phyloP scores from a whole-genome alignment of 2,329 filamentous ascomycete genomes.

The Aspergillus puulaauensis region DNA sequence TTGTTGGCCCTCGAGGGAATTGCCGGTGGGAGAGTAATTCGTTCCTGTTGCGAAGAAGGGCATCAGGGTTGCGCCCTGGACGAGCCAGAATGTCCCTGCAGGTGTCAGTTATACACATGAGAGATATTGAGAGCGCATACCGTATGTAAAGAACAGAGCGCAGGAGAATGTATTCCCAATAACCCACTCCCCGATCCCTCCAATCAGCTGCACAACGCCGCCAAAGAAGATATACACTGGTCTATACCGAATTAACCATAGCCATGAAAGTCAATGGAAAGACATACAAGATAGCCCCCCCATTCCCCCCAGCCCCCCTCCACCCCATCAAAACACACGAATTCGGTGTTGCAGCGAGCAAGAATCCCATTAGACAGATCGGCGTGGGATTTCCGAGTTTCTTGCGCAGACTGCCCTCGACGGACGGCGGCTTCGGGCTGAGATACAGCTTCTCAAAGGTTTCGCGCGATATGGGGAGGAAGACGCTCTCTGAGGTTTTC shows the following conservation, averaged over 20 bases:
- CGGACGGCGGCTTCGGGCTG: slow-evolving; percentile 49
- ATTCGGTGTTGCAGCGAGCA: slow-evolving; percentile 55
- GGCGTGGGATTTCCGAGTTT: slow-evolving; percentile 64
- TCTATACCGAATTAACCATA: slow-evolving; percentile 11
- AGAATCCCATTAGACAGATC: slow-evolving; percentile 58
- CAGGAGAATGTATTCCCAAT: slow-evolving; percentile 59
- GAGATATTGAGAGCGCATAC: slow-evolving; percentile 16
- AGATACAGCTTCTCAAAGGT: slow-evolving; percentile 66
- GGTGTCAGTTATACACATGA: neutral
- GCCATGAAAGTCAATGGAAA: no score
- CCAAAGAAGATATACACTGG: slow-evolving; percentile 50
- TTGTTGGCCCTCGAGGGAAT: slow-evolving; percentile 27
- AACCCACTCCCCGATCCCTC: slow-evolving; percentile 49
- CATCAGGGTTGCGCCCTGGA: slow-evolving; percentile 48
- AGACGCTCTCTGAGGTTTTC: slow-evolving; percentile 43
- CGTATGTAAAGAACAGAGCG: slow-evolving; percentile 55
- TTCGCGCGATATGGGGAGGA: slow-evolving; percentile 55
- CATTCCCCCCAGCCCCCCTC: slow-evolving; percentile 55
- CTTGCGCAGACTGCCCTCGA: slow-evolving; percentile 55
- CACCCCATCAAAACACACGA: slow-evolving; percentile 60
- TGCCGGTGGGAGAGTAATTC: slow-evolving; percentile 40
- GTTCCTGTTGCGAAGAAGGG: slow-evolving; percentile 51
- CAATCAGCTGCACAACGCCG: slow-evolving; percentile 40
- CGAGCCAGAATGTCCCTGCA: slow-evolving; percentile 52
- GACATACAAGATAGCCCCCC: slow-evolving; percentile 45